Evolutionary conservation across 2,329 filamentous ascomycete genomes (phyloP).

Genomic region (Cladosporium sp.): DNA sequence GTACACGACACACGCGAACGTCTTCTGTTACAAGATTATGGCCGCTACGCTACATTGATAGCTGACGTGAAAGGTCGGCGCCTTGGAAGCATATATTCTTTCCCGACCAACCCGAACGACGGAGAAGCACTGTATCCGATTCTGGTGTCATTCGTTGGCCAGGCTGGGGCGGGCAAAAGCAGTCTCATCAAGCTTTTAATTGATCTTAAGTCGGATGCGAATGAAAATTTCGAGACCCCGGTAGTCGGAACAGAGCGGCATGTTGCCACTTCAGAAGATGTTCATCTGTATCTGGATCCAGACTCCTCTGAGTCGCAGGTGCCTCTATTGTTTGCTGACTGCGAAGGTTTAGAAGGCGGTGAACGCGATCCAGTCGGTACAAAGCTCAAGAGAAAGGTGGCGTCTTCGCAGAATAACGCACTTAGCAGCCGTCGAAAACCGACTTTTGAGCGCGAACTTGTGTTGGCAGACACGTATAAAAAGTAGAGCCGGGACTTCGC

Average conservation of each 20-base stretch:
- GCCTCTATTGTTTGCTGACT: conserved; percentile 53
- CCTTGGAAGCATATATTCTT: neutral
- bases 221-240: conserved; percentile 21
- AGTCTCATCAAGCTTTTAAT: conserved; percentile 53
- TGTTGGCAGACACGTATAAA: conserved; percentile 26
- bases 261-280: conserved; percentile 49
- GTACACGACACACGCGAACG: conserved; percentile 30
- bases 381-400: conserved; percentile 5
- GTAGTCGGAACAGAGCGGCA: conserved; percentile 24
- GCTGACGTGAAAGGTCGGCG: conserved; percentile 32
- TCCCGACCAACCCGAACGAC: neutral
- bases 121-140: conserved; percentile 32
- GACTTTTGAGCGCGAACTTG: conserved; percentile 23
- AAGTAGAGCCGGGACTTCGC: conserved; percentile 33
- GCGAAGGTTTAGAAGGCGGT: conserved; percentile 54
- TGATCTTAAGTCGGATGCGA: conserved; percentile 38
- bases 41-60: conserved; percentile 48
- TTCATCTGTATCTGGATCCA: conserved; percentile 53
- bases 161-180: conserved; percentile 50
- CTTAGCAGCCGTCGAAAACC: conserved; percentile 5
- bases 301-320: conserved; percentile 34
- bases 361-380: conserved; percentile 43
- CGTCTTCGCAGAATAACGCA: neutral
- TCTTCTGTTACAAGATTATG: conserved; percentile 44
- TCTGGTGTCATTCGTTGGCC: conserved; percentile 38